Evolutionary conservation across 768 basidiomycete genomes (phyloP), one percentile per base, ranked within the genome.

Genomic region (Rhodotorula toruloides): DNA sequence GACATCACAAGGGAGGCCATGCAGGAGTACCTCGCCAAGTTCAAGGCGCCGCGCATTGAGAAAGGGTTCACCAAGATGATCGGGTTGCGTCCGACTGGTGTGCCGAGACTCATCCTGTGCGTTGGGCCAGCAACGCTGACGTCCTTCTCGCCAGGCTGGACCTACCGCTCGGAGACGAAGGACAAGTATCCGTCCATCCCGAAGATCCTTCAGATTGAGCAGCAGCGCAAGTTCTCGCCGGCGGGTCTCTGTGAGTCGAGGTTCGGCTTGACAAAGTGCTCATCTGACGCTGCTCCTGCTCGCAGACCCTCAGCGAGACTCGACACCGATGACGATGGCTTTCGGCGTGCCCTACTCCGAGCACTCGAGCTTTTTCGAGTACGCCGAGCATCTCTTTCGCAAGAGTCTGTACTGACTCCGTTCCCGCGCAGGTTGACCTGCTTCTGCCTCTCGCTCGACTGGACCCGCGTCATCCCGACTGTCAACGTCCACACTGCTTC

Each of bases 311-410:
- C 72, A 73, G 73, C 83, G 84, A 49, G 89, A 88, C 65, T 89
- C 90, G 17, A 87, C 86, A 22, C 71, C 84, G 22, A 78, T 80
- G 39, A 77, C 88, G 50, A 87, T 68, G 63, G 70, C 59, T 2
- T 70, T 71, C 43, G 67, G 73, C 9, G 79, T 81, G 6, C 80
- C 80, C 10, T 98, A 98, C 76, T 97, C 92, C 10, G 96, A 98
- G 76, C 94, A 98, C 34, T 91, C 89, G 39, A 91, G 89, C 40
- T 97, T 97, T 78, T 90, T 89, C 73, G 94, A 98, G 70, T 71
- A 22, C 46, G 67, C 58, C 39, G 12, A 1, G 14, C 21, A 17
- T 12, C 39, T 39, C 9, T 17, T 29, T 21, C 31, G 17, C 21
- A 25, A 46, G n/a, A 21, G 12, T 9, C 13, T 52, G n/a, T 32